phyloP scores from a whole-genome alignment of 352 stramenopile genomes.

The Blastocystis sp. region DNA sequence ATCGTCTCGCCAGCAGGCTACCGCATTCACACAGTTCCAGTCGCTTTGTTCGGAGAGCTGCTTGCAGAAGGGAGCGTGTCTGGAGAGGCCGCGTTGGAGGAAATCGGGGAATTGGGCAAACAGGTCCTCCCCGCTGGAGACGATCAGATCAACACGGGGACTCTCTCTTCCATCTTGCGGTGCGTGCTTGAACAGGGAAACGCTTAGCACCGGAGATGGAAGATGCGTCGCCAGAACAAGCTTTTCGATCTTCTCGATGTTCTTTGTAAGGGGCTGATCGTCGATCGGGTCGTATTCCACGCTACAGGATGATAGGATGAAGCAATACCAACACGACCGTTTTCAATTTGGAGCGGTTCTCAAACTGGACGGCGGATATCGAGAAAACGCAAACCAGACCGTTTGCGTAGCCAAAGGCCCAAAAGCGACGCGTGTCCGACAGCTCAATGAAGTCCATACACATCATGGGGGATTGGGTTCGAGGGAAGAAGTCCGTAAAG shows the following conservation, averaged over 20 bases:
- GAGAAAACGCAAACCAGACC: constrained; percentile 35
- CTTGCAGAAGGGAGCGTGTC: not conserved
- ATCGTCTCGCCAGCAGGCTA: not conserved
- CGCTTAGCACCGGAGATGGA: not conserved
- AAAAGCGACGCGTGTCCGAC: constrained; percentile 11
- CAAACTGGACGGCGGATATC: constrained; percentile 10
- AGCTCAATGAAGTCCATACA: constrained; percentile 37
- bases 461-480: constrained; percentile 6
- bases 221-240: constrained; percentile 25
- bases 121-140: not conserved
- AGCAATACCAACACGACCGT: not conserved
- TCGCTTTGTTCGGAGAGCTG: not conserved
- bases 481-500: constrained; percentile 56
- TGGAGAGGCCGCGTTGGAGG: not conserved
- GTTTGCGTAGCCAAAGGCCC: constrained; percentile 56
- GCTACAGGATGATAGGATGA: not conserved
- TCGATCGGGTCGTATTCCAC: constrained; percentile 13
- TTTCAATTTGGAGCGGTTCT: not conserved
- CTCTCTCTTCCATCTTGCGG: not conserved
- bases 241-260: constrained; percentile 16
- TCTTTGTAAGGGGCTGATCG: not conserved
- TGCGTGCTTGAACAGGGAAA: not conserved
- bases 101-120: constrained; percentile 20
- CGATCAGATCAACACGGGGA: constrained; percentile 28
- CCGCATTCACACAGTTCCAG: constrained; percentile 41